Percentiles rank a stretch among this genome's conserved stretches.
Conservation (phyloP, 148 eudicot species). For the Rhododendron henanense region DNA sequence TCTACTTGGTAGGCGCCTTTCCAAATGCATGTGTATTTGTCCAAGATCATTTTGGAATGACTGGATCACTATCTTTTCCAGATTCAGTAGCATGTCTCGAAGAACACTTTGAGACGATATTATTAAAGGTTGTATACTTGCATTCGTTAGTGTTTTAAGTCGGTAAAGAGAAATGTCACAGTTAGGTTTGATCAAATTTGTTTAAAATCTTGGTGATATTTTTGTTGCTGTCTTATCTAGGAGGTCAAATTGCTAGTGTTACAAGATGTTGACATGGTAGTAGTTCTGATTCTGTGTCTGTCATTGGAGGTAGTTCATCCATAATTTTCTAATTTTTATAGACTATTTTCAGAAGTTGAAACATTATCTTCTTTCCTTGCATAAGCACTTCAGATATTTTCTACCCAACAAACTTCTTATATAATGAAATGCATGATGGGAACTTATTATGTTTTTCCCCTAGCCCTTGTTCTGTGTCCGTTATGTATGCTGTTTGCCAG, state of each 20-base stretch:
- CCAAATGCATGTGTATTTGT: slow-evolving; percentile 1
- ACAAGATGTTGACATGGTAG: background rate
- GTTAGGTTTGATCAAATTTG: background rate
- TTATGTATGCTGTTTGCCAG: background rate
- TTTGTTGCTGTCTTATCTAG: background rate
- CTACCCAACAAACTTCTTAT: background rate
- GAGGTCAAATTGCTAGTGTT: background rate
- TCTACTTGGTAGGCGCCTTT: background rate
- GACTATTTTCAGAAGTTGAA: background rate
- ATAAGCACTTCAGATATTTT: background rate
- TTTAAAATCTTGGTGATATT: background rate
- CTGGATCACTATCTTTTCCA: background rate
- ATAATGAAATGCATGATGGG: background rate
- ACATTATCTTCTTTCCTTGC: background rate
- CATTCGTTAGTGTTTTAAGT: background rate
- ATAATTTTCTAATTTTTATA: background rate
- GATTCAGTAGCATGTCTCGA: background rate
- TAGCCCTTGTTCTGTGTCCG: background rate
- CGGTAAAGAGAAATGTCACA: background rate
- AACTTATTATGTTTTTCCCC: background rate
- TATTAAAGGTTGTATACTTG: background rate
- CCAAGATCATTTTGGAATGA: slow-evolving; percentile 2
- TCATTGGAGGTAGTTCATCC: background rate
- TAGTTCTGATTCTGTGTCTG: background rate
- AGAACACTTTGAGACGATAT: background rate